These are phyloP conservation scores for Rubroboletus satanas DNA, from an alignment of 768 basidiomycete species.

Conservation along the genomic window DNA sequence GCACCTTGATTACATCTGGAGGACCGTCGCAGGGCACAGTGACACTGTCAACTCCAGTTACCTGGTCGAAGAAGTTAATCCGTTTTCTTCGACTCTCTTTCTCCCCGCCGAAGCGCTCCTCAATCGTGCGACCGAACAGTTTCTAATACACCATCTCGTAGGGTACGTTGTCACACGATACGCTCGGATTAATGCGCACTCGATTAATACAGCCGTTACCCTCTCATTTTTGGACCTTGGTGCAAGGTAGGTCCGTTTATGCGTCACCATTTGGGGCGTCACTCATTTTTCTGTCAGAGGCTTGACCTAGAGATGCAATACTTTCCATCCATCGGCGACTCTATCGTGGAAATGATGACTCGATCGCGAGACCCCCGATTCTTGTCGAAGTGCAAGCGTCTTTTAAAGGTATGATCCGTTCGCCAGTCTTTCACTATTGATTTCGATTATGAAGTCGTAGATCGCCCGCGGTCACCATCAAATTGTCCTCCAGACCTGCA, in stretches of 20 bases:
- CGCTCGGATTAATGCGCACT: conserved; percentile 7
- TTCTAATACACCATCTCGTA: conserved; percentile 55
- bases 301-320: conserved; percentile 49
- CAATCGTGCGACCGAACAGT: conserved; percentile 49
- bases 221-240: conserved; percentile 72
- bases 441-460: conserved; percentile 18
- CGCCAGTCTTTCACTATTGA: neutral
- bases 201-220: conserved; percentile 55
- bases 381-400: conserved; percentile 38
- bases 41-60: conserved; percentile 12
- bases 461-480: conserved; percentile 23
- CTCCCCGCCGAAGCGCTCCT: conserved; percentile 53
- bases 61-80: conserved; percentile 36
- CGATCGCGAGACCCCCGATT: conserved; percentile 52
- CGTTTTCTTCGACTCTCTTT: conserved; percentile 53
- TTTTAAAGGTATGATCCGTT: conserved; percentile 44
- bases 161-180: conserved; percentile 38
- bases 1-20: conserved; percentile 43
- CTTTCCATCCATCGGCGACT: conserved; percentile 47
- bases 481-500: conserved; percentile 26
- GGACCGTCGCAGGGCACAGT: conserved; percentile 9
- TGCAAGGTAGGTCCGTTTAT: conserved; percentile 43
- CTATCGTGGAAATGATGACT: conserved; percentile 47
- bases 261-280: conserved; percentile 1
- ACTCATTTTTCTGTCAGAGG: conserved; percentile 40